Evolutionary conservation across 306 rosid genomes (phyloP), one percentile per base, ranked within the genome.

Genomic region (Prunus mume): DNA sequence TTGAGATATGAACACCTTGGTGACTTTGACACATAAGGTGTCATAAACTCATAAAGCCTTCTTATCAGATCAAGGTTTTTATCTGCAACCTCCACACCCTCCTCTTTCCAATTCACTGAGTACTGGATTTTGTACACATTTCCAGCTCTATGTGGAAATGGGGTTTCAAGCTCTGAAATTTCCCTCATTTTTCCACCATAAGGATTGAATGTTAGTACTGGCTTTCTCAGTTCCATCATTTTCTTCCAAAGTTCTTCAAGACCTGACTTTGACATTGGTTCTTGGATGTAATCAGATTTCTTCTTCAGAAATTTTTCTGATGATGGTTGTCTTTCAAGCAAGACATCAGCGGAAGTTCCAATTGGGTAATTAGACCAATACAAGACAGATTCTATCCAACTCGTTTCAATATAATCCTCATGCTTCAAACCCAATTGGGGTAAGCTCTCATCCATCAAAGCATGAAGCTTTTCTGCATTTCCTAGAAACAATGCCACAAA

Each of bases 111-210:
- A 57, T 11, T 85, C 45, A 89, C 87, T 0, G 89, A 88, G 72
- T 90, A 92, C 73, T 90, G 93, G 41, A 91, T 87, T 66, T 89
- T 87, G 83, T 76, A 91, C 27, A 76, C 46, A 81, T 89, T 91
- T 54, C 92, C 97, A 17, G 87, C 87, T 77, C 97, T 85, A 45
- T 91, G 97, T 5, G 97, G 97, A 77, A 91, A 91, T 6, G 91
- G 83, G 15, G 91, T 91, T 66, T 81, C 93, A 6, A 22, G 2
- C 81, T 89, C 91, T 3, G 86, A 73, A 56, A 91, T 86, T 78
- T 89, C 83, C 71, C 87, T 78, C 94, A 89, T 91, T 83, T 69
- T 89, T 51, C 94, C 91, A 50, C 97, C 93, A 20, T 87, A 91
- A 11, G 97, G 90, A 57, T 87, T 88, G 65, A 86, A 83, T 75